Conservation (phyloP, 2,329 filamentous ascomycete species). For the Apiospora kogelbergensis region DNA sequence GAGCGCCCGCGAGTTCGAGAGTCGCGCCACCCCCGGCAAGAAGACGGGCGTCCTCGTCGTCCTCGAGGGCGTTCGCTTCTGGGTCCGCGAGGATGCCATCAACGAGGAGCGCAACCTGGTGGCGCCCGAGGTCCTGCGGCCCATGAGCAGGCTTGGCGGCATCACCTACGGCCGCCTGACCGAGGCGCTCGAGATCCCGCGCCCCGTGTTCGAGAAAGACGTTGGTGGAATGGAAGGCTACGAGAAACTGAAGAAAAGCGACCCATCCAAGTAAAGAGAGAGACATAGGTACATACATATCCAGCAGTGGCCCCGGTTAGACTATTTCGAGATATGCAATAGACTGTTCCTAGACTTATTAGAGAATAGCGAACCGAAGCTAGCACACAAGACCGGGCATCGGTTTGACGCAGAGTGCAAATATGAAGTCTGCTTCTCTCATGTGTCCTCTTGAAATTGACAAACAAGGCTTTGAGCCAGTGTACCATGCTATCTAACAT, state of each 20-base stretch:
- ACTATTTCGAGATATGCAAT: neutral
- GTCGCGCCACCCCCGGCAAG: constrained; percentile 66
- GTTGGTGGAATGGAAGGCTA: constrained; percentile 50
- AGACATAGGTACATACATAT: too few species aligned
- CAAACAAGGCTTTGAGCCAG: neutral
- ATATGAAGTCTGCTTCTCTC: neutral
- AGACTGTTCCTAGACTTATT: neutral
- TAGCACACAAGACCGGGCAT: neutral
- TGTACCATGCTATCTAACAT: constrained; percentile 3
- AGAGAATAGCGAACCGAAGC: neutral
- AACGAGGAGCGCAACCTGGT: constrained; percentile 74
- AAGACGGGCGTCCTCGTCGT: constrained; percentile 74
- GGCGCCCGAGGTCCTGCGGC: constrained; percentile 73
- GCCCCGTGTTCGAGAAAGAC: constrained; percentile 58
- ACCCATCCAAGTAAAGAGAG: neutral
- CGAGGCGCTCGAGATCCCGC: constrained; percentile 69
- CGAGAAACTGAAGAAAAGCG: constrained; percentile 49
- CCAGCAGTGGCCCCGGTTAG: neutral
- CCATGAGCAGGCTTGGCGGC: constrained; percentile 77
- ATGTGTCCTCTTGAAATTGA: constrained; percentile 3
- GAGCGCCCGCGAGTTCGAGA: constrained; percentile 75
- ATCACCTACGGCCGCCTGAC: constrained; percentile 77
- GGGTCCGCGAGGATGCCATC: constrained; percentile 85
- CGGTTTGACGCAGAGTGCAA: neutral
- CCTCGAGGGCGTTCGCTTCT: constrained; percentile 83